Evolutionary conservation across 441 rosid species (phyloP).

Genomic region (Jatropha podagrica): DNA sequence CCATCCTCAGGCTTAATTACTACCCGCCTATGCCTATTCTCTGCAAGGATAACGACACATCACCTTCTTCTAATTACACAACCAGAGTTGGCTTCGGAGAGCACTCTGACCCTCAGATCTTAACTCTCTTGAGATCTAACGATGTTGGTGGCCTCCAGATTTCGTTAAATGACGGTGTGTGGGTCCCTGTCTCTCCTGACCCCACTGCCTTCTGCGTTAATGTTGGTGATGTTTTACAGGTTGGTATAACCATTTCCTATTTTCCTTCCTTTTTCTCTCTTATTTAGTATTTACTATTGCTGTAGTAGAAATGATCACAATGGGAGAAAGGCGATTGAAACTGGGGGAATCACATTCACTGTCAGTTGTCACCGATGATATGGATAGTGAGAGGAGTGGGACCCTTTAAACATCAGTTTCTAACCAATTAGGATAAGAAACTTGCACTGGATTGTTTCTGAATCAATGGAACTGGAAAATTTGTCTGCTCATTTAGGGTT

Average conservation of each 20-base stretch:
- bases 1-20: conserved; percentile 71
- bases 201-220: conserved; percentile 78
- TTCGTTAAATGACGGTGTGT: conserved; percentile 44
- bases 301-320: conserved; percentile 5
- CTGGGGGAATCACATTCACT: conserved; percentile 20
- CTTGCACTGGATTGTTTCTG: conserved; percentile 5
- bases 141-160: conserved; percentile 79
- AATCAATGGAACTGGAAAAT: conserved; percentile 22
- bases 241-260: conserved; percentile 20
- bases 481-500: conserved; percentile 3
- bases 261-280: background rate
- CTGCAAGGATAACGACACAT: conserved; percentile 16
- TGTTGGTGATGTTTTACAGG: conserved; percentile 92
- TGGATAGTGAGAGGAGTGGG: background rate
- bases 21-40: conserved; percentile 44
- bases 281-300: no score
- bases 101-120: conserved; percentile 95
- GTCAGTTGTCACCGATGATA: background rate
- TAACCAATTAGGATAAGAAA: conserved; percentile 22
- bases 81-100: conserved; percentile 72
- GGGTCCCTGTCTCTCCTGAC: conserved; percentile 81
- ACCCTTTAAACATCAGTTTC: conserved; percentile 25
- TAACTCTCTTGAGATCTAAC: conserved; percentile 81
- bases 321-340: background rate
- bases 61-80: conserved; percentile 10